Percentiles rank a stretch among this genome's conserved stretches.
phyloP scores from a whole-genome alignment of 352 stramenopile genomes.

The Phytophthora brassicae region DNA sequence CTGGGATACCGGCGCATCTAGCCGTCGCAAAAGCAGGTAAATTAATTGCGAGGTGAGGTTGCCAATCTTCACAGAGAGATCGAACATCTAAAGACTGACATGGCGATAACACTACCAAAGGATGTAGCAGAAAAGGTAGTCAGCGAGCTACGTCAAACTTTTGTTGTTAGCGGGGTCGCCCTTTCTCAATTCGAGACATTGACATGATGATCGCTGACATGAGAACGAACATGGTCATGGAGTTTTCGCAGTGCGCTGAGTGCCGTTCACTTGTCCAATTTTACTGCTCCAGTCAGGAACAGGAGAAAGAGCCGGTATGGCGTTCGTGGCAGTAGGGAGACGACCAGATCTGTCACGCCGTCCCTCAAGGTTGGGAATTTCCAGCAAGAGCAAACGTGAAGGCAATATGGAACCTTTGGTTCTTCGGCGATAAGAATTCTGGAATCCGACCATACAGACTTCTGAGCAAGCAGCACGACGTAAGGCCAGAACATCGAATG shows the following conservation, averaged over 20 bases:
- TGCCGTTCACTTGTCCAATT: neutral
- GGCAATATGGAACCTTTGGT: neutral
- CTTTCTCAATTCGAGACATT: neutral
- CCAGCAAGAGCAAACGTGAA: neutral
- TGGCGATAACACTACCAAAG: too few species aligned
- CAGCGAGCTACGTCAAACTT: too few species aligned
- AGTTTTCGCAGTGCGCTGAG: neutral
- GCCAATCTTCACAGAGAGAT: too few species aligned
- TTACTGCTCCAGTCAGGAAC: neutral
- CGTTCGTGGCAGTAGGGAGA: neutral
- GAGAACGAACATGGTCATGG: neutral
- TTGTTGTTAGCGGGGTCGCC: too few species aligned
- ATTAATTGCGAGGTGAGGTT: too few species aligned
- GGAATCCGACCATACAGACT: neutral
- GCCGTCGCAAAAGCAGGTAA: too few species aligned
- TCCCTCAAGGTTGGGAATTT: slow-evolving; percentile 1
- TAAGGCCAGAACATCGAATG: neutral
- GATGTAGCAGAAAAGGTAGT: too few species aligned
- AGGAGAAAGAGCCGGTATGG: neutral
- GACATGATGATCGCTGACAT: neutral
- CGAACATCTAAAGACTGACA: too few species aligned
- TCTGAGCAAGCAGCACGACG: neutral
- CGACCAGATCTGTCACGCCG: neutral
- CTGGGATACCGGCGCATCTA: too few species aligned
- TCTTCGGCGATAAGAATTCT: neutral